Evolutionary conservation across 208 protist genomes (phyloP).

Genomic region (Trypanosoma vivax): DNA sequence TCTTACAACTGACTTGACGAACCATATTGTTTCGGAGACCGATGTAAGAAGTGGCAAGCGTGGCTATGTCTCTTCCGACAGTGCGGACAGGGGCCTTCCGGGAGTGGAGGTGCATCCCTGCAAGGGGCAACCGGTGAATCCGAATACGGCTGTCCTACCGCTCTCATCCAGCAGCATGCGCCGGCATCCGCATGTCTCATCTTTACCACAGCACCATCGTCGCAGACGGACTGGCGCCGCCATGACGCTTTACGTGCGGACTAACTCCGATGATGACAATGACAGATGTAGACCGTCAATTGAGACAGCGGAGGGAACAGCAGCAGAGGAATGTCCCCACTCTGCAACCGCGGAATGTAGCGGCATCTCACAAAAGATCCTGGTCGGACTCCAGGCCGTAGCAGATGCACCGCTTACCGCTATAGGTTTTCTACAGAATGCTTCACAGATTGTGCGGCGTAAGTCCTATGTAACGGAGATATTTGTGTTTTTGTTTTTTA

Average conservation of each 20-base stretch:
- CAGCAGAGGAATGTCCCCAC: background rate
- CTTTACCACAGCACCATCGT: conserved; percentile 2
- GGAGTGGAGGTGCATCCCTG: too few relatives aligned
- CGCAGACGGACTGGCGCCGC: conserved; percentile 19
- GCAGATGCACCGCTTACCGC: background rate
- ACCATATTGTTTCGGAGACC: too few relatives aligned
- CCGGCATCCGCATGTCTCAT: background rate
- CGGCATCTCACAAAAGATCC: background rate
- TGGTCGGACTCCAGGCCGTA: background rate
- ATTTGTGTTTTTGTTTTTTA: conserved; percentile 55
- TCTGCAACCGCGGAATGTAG: too few relatives aligned
- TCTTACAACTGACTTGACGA: too few relatives aligned
- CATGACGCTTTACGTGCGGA: conserved; percentile 30
- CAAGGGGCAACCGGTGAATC: too few relatives aligned
- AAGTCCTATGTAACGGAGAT: conserved; percentile 1
- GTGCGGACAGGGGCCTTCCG: too few relatives aligned
- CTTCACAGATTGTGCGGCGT: background rate
- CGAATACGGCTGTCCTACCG: too few relatives aligned
- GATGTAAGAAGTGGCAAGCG: too few relatives aligned
- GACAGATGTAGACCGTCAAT: background rate
- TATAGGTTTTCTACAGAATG: background rate
- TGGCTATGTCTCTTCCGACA: too few relatives aligned
- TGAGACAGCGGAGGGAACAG: conserved; percentile 1
- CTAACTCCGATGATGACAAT: background rate
- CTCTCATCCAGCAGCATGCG: background rate